Evolutionary conservation across 2,329 filamentous ascomycete genomes (phyloP).

Genomic region (Cercospora sp.): DNA sequence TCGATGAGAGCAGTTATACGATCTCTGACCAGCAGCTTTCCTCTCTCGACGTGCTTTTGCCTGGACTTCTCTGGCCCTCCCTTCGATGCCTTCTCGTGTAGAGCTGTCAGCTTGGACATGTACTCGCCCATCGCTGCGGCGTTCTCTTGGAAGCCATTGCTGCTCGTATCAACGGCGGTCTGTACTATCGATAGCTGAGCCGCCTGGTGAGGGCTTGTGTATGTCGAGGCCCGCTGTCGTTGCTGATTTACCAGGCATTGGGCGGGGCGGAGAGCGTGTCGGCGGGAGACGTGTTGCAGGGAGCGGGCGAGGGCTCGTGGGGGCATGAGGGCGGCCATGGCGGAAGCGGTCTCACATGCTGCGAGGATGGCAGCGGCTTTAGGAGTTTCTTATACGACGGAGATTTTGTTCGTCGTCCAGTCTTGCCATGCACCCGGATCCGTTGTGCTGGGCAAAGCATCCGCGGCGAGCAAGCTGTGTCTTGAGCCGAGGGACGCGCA

Average conservation of each 20-base stretch:
- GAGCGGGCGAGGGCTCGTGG: constrained; percentile 21
- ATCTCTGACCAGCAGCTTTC: constrained; percentile 93
- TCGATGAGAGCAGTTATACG: constrained; percentile 85
- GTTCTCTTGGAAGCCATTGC: constrained; percentile 80
- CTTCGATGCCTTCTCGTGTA: constrained; percentile 66
- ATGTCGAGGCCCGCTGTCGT: constrained; percentile 63
- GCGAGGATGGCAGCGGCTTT: constrained; percentile 11
- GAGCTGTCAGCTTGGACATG: constrained; percentile 64
- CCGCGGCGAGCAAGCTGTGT: neutral
- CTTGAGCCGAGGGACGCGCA: constrained; percentile 12
- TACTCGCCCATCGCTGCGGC: constrained; percentile 73
- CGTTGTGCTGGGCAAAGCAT: neutral
- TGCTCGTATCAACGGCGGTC: constrained; percentile 72
- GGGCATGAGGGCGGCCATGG: constrained; percentile 24
- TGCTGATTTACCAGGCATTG: constrained; percentile 23
- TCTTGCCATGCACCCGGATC: neutral
- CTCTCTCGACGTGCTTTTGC: constrained; percentile 81
- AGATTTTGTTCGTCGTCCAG: neutral
- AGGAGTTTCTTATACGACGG: neutral
- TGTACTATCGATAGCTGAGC: constrained; percentile 78
- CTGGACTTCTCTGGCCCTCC: constrained; percentile 81
- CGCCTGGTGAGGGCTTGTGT: constrained; percentile 79
- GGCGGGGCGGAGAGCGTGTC: constrained; percentile 12
- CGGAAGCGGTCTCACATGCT: constrained; percentile 11
- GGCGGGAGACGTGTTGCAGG: constrained; percentile 24